Base-by-base conservation (phyloP, 305 asterid genomes). In the Striga hermonthica region DNA sequence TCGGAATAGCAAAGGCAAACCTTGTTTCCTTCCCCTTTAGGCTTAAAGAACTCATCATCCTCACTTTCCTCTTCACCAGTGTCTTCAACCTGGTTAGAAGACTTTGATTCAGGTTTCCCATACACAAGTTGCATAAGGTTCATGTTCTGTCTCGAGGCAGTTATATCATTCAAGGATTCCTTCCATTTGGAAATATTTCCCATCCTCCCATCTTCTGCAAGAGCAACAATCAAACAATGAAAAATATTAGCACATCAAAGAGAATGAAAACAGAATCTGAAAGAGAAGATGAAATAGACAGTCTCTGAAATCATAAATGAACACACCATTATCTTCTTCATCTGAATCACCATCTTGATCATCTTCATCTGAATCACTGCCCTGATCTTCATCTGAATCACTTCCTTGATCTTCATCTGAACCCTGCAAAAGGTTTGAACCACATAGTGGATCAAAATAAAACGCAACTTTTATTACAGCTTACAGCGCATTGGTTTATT, bases 41-140 rank as follows among this genome's bases (percentile, higher is more conserved):
- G 89, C 77, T 61, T 86, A 69, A 93, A 93, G 87, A 93, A 85
- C 64, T 83, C 89, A 37, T 83, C 92, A 69, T 87, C 97, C 36
- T 87, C 95, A 63, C 87, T 83, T 57, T 82, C 97, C 6, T 82
- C 88, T 48, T 73, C 84, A 62, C 64, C 58, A 4, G 55, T 60
- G 28, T 78, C 82, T 60, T 71, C 74, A 65, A 16, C 74, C 66
- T 80, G 78, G 61, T 75, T 34, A 3, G 70, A 62, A 63, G 80
- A 73, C 75, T 66, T 80, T 57, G 81, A 66, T 63, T 75, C 80
- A 73, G 90, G 75, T 52, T 79, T 78, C 75, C 90, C 95, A 76
- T 93, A 90, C 65, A 93, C 97, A 69, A 90, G 95, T 72, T 86
- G 93, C 95, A 81, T 81, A 71, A 93, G 95, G 79, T 93, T 86